phyloP scores from a whole-genome alignment of 2,329 filamentous ascomycete species.

The Claviceps maximensis region DNA sequence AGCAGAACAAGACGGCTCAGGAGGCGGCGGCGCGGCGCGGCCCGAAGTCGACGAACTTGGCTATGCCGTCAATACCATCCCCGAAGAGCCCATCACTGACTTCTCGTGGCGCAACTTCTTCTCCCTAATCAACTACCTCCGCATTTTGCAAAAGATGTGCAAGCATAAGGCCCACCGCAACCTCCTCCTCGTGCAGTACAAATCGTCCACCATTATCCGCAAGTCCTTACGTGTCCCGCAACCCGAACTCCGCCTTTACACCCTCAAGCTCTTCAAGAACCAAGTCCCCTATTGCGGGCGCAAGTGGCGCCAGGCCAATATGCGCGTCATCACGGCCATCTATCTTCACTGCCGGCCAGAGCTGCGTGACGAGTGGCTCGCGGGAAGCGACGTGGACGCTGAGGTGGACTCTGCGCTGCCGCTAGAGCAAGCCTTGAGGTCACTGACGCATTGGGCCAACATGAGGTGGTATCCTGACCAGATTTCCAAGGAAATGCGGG shows the following conservation, averaged over 20 bases:
- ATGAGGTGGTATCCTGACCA: constrained; percentile 67
- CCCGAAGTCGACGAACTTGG: constrained; percentile 77
- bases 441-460: constrained; percentile 91
- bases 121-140: constrained; percentile 85
- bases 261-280: constrained; percentile 95
- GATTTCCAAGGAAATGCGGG: constrained; percentile 47
- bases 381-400: constrained; percentile 79
- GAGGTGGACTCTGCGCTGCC: constrained; percentile 90
- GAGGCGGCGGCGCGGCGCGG: constrained; percentile 22
- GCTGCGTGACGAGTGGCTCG: constrained; percentile 87
- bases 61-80: constrained; percentile 58
- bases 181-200: constrained; percentile 87
- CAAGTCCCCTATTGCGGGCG: constrained; percentile 96
- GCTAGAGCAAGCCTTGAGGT: constrained; percentile 78
- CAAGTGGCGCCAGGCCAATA: constrained; percentile 96
- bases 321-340: constrained; percentile 95
- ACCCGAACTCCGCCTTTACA: constrained; percentile 76
- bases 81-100: constrained; percentile 65
- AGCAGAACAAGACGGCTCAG: constrained; percentile 13
- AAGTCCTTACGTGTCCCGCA: constrained; percentile 88
- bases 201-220: constrained; percentile 80
- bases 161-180: constrained; percentile 92
- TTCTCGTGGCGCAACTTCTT: constrained; percentile 95
- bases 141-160: constrained; percentile 94
- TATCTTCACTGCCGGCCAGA: constrained; percentile 90